Conservation (phyloP, 169 alveolate species). For the Cryptosporidium canis region DNA sequence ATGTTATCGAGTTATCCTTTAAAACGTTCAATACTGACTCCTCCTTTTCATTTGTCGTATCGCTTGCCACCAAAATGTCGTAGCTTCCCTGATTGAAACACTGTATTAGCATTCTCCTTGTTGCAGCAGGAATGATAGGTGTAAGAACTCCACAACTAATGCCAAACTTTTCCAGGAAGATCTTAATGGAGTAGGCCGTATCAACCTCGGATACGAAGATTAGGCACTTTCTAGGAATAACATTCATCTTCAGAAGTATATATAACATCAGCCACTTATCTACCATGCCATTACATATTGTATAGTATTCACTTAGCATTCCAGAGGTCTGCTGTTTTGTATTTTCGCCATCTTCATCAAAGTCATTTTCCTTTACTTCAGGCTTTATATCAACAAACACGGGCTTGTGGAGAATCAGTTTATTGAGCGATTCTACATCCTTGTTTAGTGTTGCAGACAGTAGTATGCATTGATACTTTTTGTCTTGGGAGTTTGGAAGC, state of each 20-base stretch:
- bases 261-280: conserved; percentile 62
- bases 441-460: conserved; percentile 47
- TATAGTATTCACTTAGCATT: conserved; percentile 16
- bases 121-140: conserved; percentile 68
- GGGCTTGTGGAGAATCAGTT: conserved; percentile 42
- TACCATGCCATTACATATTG: conserved; percentile 7
- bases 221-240: conserved; percentile 52
- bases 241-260: conserved; percentile 56
- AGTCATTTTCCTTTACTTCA: not conserved
- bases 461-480: conserved; percentile 62
- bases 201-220: conserved; percentile 53
- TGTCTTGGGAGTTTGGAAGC: conserved; percentile 52
- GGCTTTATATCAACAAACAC: conserved; percentile 16
- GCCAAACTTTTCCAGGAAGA: conserved; percentile 60
- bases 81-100: conserved; percentile 64
- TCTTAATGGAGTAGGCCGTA: conserved; percentile 48
- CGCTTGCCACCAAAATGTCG: conserved; percentile 53
- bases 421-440: conserved; percentile 33
- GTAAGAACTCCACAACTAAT: conserved; percentile 42
- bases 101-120: conserved; percentile 62
- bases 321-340: not conserved
- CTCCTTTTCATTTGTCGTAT: conserved; percentile 18
- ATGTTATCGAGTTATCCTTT: conserved; percentile 30
- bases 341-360: not conserved
- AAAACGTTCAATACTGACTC: not conserved